phyloP scores from a whole-genome alignment of 345 rosid species.

The Eucalyptus paniculata region DNA sequence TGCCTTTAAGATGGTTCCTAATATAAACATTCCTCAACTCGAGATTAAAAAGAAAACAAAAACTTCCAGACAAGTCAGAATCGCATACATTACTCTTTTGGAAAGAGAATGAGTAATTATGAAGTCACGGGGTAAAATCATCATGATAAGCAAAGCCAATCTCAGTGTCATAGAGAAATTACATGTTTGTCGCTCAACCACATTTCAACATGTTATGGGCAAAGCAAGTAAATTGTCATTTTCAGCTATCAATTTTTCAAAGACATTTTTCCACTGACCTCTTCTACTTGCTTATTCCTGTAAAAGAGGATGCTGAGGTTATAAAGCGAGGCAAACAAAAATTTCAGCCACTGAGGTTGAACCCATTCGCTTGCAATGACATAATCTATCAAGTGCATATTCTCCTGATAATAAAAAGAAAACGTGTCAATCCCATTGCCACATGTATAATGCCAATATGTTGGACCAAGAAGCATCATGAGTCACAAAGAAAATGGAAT shows the following conservation, averaged over 20 bases:
- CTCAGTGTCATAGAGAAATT: neutral
- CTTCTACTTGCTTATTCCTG: conserved; percentile 47
- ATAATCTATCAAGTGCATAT: conserved; percentile 25
- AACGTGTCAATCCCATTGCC: neutral
- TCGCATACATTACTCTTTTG: neutral
- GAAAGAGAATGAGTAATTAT: neutral
- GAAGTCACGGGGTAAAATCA: neutral
- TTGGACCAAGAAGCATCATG: neutral
- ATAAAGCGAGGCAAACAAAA: conserved; percentile 43
- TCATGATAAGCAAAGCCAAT: neutral
- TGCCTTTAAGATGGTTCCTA: neutral
- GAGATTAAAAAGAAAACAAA: neutral
- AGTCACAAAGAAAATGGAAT: neutral
- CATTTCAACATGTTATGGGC: neutral
- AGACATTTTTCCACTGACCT: conserved; percentile 26
- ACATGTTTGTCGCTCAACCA: neutral
- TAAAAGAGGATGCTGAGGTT: conserved; percentile 54
- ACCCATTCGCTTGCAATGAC: conserved; percentile 55
- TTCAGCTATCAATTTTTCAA: neutral
- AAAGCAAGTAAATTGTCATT: neutral
- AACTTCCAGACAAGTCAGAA: neutral
- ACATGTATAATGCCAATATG: conserved; percentile 1
- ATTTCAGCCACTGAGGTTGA: conserved; percentile 51
- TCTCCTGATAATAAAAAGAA: conserved; percentile 43
- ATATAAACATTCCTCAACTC: neutral